Evolutionary conservation across 176 grass and related monocot species (phyloP), one percentile per base, ranked within the genome.

Genomic region (Metroxylon sagu): DNA sequence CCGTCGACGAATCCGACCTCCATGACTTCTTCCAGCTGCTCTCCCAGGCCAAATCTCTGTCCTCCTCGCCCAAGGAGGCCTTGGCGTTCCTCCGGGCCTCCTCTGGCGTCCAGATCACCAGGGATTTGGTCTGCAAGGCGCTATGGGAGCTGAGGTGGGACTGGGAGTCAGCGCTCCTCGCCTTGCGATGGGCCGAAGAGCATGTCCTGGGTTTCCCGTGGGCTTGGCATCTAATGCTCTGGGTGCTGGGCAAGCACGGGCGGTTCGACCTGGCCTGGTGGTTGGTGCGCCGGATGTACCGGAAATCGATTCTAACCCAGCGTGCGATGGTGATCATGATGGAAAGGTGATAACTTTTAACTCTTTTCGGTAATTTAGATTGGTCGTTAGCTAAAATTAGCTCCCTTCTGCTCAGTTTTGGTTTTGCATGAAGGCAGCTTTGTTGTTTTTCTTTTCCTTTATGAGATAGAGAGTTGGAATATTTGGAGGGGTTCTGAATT

Each of bases 241-340:
- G 76, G 84, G 54, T 77, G 10, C 52, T 83, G 48, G 84, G 80
- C 55, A 95, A 64, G 71, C 65, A 82, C n/a, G 64, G 79, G 28
- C 78, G 75, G 26, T 95, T 95, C 71, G 77, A 84, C 66, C 62
- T 95, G 19, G 89, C 77, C 53, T 95, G 89, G 89, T 75, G 54
- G 15, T 29, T 67, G 69, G 81, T 96, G 61, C 63, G 70, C 29
- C 74, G 59, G 54, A 88, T 96, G 92, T 50, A 74, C 28, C 63
- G 60, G 63, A 66, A 72, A 49, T 71, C 74, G 26, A 67, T 87
- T 71, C 77, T 90, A 19, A 87, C 91, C 26, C 57, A 64, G 53
- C 91, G 74, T 10, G 72, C 83, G 53, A 82, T 96, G 72, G 72
- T 82, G 58, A 85, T 90, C 75, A 72, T 90, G 56, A 87, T 96